Evolutionary conservation across 495 filamentous ascomycete genomes (phyloP).

Genomic region (Paragyromitra xinjiangensis): DNA sequence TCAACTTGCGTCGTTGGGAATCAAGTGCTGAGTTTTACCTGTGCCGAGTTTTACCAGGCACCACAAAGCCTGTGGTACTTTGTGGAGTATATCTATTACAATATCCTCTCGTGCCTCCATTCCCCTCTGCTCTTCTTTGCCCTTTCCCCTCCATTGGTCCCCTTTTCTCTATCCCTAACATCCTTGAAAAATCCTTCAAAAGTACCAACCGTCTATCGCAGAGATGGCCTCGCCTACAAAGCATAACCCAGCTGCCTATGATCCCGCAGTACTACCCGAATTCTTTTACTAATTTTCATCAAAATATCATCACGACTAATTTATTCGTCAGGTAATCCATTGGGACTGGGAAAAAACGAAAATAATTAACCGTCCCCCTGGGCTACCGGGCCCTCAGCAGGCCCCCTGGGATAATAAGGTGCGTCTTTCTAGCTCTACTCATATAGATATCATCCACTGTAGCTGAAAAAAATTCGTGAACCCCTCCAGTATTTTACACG

Average conservation of each 20-base stretch:
- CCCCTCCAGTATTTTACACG: slow-evolving; percentile 11
- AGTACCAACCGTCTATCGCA: neutral
- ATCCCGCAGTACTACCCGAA: slow-evolving; percentile 26
- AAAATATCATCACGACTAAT: slow-evolving; percentile 1
- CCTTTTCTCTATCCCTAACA: neutral
- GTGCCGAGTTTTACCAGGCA: neutral
- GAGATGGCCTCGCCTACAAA: slow-evolving; percentile 12
- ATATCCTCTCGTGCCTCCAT: neutral
- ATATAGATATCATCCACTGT: neutral
- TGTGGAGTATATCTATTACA: neutral
- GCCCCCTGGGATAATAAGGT: slow-evolving; percentile 23
- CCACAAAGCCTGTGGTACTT: neutral
- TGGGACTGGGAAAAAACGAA: slow-evolving; percentile 46
- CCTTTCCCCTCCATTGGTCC: neutral
- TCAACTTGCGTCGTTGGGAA: neutral
- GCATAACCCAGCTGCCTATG: slow-evolving; percentile 23
- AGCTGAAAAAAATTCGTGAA: neutral
- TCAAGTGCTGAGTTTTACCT: neutral
- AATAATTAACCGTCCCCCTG: slow-evolving; percentile 18
- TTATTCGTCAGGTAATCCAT: slow-evolving; percentile 13
- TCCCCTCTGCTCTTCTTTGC: neutral
- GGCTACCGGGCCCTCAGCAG: neutral
- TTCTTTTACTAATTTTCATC: neutral
- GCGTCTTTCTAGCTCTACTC: neutral
- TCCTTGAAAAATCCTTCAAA: neutral